Conservation (phyloP, 768 basidiomycete genomes). For the Suillus tomentosus region DNA sequence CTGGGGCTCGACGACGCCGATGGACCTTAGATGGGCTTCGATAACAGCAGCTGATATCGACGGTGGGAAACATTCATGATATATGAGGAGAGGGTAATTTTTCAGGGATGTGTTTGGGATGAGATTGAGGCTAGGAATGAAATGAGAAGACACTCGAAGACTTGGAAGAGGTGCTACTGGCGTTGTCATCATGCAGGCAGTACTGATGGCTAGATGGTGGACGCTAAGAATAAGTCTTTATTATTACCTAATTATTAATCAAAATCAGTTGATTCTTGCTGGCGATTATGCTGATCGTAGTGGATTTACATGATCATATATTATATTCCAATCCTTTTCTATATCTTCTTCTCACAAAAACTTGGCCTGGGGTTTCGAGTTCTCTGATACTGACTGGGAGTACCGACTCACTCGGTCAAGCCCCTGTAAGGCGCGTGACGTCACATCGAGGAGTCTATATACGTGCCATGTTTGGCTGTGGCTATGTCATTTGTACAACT, state of each 20-base stretch:
- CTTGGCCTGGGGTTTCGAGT: too few relatives aligned
- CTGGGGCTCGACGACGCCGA: slow-evolving; percentile 39
- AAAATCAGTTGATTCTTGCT: too few relatives aligned
- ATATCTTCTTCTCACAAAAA: too few relatives aligned
- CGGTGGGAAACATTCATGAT: slow-evolving; percentile 33
- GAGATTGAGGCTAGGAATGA: slow-evolving; percentile 34
- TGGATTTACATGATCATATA: too few relatives aligned
- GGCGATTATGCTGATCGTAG: too few relatives aligned
- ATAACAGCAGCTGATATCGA: slow-evolving; percentile 25
- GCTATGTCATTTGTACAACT: neutral
- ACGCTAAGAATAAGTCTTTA: neutral
- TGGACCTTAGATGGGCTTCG: slow-evolving; percentile 35
- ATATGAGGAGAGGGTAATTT: slow-evolving; percentile 39
- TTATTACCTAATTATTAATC: too few relatives aligned
- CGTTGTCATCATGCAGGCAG: neutral
- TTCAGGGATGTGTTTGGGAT: slow-evolving; percentile 42
- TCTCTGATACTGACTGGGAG: too few relatives aligned
- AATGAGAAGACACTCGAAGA: slow-evolving; percentile 31
- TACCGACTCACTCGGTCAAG: too few relatives aligned
- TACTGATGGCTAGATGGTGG: too few relatives aligned
- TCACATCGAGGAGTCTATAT: neutral
- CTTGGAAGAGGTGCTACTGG: slow-evolving; percentile 25
- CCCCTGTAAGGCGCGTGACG: slow-evolving; percentile 2
- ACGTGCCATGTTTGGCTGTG: neutral
- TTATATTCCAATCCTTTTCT: too few relatives aligned